These are phyloP conservation scores for Paecilomyces sp. DNA, from an alignment of 2,329 filamentous ascomycete genomes.

Conservation along the genomic window DNA sequence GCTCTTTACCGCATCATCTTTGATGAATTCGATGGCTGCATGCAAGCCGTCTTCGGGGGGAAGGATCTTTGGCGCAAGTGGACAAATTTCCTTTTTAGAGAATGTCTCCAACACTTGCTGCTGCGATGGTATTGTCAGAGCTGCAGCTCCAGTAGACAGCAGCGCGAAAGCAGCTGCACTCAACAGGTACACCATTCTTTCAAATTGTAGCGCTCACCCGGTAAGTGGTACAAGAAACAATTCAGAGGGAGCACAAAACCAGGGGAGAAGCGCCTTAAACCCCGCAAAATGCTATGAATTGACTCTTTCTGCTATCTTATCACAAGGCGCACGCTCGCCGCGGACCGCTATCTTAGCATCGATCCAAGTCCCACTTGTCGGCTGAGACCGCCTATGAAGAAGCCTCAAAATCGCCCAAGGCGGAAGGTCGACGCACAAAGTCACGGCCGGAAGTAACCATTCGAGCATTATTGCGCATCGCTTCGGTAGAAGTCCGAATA, in stretches of 20 bases:
- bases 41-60: conserved; percentile 21
- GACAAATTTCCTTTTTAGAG: conserved; percentile 15
- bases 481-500: not conserved
- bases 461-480: not conserved
- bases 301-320: not conserved
- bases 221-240: not conserved
- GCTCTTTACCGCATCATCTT: conserved; percentile 18
- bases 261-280: not conserved
- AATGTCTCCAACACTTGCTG: not conserved
- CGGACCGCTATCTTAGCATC: not conserved
- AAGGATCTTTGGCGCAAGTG: conserved; percentile 19
- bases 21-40: conserved; percentile 19
- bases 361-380: not conserved
- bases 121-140: not conserved
- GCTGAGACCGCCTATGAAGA: not conserved
- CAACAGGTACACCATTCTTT: not conserved
- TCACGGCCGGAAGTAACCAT: not conserved
- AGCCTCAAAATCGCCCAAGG: not conserved
- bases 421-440: not conserved
- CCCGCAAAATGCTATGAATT: not conserved
- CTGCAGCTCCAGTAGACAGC: not conserved
- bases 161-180: not conserved
- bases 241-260: not conserved
- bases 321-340: not conserved
- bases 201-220: not conserved